Evolutionary conservation across 495 filamentous ascomycete species (phyloP).

Genomic region (Penicillium canescens): DNA sequence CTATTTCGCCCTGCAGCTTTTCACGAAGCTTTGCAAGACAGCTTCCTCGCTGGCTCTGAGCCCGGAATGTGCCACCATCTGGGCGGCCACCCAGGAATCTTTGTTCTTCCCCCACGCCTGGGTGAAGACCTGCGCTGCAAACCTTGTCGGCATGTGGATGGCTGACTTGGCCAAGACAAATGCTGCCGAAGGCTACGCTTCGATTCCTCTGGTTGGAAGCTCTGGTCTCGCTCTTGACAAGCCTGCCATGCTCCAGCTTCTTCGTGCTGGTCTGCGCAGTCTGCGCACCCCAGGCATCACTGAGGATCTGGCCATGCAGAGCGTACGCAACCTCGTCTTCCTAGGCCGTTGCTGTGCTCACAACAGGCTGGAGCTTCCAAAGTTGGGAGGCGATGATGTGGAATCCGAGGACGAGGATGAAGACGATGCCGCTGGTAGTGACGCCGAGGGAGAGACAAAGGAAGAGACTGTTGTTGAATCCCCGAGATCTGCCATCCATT

Average conservation of each 20-base stretch:
- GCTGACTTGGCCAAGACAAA: slow-evolving; percentile 72
- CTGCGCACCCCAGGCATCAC: slow-evolving; percentile 65
- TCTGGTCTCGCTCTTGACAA: slow-evolving; percentile 66
- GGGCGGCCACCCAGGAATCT: slow-evolving; percentile 63
- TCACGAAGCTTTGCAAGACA: slow-evolving; percentile 65
- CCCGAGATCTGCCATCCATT: slow-evolving; percentile 57
- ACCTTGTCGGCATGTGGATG: slow-evolving; percentile 74
- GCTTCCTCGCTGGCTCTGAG: slow-evolving; percentile 63
- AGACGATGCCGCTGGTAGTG: slow-evolving; percentile 36
- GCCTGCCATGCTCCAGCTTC: slow-evolving; percentile 64
- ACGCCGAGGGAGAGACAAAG: slow-evolving; percentile 33
- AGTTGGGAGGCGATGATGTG: slow-evolving; percentile 34
- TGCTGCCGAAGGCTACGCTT: slow-evolving; percentile 46
- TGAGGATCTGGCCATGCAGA: slow-evolving; percentile 69
- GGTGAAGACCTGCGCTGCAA: slow-evolving; percentile 75
- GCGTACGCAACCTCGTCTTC: slow-evolving; percentile 75
- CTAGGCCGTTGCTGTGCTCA: slow-evolving; percentile 67
- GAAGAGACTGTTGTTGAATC: slow-evolving; percentile 17
- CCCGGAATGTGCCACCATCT: slow-evolving; percentile 55
- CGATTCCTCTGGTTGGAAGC: slow-evolving; percentile 66
- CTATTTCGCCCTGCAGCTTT: slow-evolving; percentile 68
- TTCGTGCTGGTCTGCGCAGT: slow-evolving; percentile 61
- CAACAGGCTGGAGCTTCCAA: slow-evolving; percentile 56
- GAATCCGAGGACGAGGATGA: slow-evolving; percentile 43
- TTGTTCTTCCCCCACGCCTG: slow-evolving; percentile 72